A percentile compares a stretch with the other conserved stretches of the same genome.
These are phyloP conservation scores for Bremia lactucae DNA, from an alignment of 352 stramenopile genomes.

Conservation along the genomic window DNA sequence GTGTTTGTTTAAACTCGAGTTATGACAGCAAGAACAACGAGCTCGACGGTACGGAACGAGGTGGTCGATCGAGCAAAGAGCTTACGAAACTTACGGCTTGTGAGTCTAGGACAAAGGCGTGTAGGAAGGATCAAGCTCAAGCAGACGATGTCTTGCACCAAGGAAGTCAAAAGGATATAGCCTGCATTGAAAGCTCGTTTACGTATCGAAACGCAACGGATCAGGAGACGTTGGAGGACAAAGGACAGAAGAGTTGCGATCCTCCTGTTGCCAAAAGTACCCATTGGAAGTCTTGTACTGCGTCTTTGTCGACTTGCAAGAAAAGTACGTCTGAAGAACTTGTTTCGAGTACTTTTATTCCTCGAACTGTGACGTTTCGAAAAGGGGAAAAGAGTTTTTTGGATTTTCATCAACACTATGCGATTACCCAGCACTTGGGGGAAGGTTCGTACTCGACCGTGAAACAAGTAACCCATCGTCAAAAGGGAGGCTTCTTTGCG, in stretches of 20 bases:
- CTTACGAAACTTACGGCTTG: too few relatives aligned
- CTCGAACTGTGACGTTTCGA: slow-evolving; percentile 38
- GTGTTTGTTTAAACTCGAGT: neutral
- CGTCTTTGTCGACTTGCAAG: slow-evolving; percentile 2
- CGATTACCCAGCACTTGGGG: slow-evolving; percentile 68
- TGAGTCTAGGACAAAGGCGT: too few relatives aligned
- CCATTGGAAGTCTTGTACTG: too few relatives aligned
- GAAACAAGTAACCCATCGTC: slow-evolving; percentile 79
- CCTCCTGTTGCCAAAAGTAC: too few relatives aligned
- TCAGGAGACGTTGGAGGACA: too few relatives aligned
- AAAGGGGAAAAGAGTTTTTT: slow-evolving; percentile 73
- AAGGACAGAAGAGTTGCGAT: too few relatives aligned
- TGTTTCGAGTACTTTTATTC: neutral
- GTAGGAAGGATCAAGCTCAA: too few relatives aligned
- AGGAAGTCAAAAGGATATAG: too few relatives aligned
- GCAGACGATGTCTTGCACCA: too few relatives aligned
- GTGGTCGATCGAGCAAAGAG: too few relatives aligned
- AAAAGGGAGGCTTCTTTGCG: slow-evolving; percentile 55
- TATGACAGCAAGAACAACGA: slow-evolving; percentile 16
- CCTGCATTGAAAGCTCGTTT: too few relatives aligned
- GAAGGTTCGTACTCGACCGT: slow-evolving; percentile 84
- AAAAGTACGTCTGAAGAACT: neutral
- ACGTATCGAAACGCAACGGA: too few relatives aligned
- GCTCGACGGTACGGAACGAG: slow-evolving; percentile 3
- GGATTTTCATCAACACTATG: slow-evolving; percentile 78